Percentiles rank a stretch among this genome's conserved stretches.
These are phyloP conservation scores for Miamiensis avidus DNA, from an alignment of 169 alveolate genomes.

Conservation along the genomic window DNA sequence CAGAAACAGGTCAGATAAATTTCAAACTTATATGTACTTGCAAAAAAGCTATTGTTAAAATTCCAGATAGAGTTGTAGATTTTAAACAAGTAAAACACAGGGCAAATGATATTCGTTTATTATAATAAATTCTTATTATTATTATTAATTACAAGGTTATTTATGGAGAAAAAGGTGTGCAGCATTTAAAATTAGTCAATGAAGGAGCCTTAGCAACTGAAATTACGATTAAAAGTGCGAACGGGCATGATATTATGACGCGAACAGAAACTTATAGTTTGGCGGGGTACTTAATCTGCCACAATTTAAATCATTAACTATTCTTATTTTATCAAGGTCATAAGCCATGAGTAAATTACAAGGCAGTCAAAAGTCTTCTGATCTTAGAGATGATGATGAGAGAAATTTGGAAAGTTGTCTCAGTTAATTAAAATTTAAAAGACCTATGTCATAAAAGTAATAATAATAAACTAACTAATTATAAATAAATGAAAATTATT, in stretches of 20 bases:
- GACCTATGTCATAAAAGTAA: slow-evolving; percentile 22
- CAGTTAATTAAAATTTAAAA: slow-evolving; percentile 1
- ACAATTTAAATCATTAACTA: no score
- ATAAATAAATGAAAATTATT: slow-evolving; percentile 23
- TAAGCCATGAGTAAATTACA: no score
- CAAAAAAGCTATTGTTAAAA: slow-evolving; percentile 71
- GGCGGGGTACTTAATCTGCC: no score
- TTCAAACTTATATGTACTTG: slow-evolving; percentile 76
- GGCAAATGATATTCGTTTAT: slow-evolving; percentile 63
- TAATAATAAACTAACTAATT: not conserved
- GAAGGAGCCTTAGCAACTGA: slow-evolving; percentile 48
- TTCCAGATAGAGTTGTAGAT: slow-evolving; percentile 67
- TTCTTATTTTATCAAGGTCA: no score
- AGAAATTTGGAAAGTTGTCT: not conserved
- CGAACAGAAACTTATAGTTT: slow-evolving; percentile 13
- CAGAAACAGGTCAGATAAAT: slow-evolving; percentile 81
- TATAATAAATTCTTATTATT: slow-evolving; percentile 18
- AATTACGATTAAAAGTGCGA: slow-evolving; percentile 20
- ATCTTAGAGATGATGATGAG: not conserved
- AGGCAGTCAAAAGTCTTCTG: not conserved
- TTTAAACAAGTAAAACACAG: slow-evolving; percentile 67
- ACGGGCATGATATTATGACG: slow-evolving; percentile 35
- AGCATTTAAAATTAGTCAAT: slow-evolving; percentile 29
- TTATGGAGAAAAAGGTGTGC: slow-evolving; percentile 29
- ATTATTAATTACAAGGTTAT: slow-evolving; percentile 14